Base-by-base conservation (phyloP, 768 basidiomycete genomes). In the Rhizopogon vinicolor region DNA sequence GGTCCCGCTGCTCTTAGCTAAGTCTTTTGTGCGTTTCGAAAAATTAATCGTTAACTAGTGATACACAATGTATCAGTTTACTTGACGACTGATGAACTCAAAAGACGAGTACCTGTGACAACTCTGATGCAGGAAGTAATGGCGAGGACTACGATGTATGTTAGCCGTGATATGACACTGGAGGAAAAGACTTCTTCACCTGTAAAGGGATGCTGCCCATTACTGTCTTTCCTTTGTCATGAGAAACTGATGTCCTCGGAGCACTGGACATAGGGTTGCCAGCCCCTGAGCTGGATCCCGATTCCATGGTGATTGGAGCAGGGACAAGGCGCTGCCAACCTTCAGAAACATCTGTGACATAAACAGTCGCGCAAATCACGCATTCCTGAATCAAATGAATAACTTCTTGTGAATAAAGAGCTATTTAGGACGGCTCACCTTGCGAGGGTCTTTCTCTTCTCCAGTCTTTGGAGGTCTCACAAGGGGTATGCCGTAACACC, bases 401-500 rank as follows among this genome's bases (percentile, higher is more conserved):
- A 53, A 54, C 18, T 52, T 37, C 45, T 41, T 10, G 41, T 48
- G 29, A 53, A 55, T 37, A 52, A 25, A 12, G 12, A 35, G 14
- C 12, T 16, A 8, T 16, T 8, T 8, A 18, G 55, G 52, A 44
- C 41, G 25, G 65, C 75, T 44, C 44, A 86, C 90, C 79, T 86
- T 91, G 57, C 79, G 75, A 18, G 83, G 83, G 70, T 87, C 81
- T 61, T 81, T 82, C 57, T 76, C 80, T 16, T 77, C 77, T 5
- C 81, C 80, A 14, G 74, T 60, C 66, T 81, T 88, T 18, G 90
- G 89, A 40, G 87, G 87, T 49, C 91, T 76, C 56, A 93, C 86
- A 13, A 94, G 81, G n/a, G 92, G 93, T 6, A 93, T 75, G 12
- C 91, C 91, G 68, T 83, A 86, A 64, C 93, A 94, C 22, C 71